phyloP scores from a whole-genome alignment of 345 rosid genomes.

The Ceriops tagal region DNA sequence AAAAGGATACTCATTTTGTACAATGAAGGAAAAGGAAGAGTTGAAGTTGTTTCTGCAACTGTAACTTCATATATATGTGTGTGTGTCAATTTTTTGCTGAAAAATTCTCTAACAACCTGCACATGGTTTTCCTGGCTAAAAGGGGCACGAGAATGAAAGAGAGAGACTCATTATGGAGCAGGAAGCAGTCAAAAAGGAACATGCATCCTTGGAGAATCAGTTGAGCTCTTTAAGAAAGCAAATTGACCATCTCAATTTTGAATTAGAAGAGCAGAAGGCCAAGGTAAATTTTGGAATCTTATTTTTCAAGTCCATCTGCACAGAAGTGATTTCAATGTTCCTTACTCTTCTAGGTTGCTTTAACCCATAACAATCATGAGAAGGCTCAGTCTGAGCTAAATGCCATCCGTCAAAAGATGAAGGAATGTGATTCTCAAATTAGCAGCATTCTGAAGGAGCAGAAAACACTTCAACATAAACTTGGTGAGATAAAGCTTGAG shows the following conservation, averaged over 20 bases:
- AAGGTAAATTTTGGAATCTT: slow-evolving; percentile 48
- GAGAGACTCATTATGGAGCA: slow-evolving; percentile 81
- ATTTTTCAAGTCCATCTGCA: neutral
- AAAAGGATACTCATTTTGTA: neutral
- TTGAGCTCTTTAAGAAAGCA: slow-evolving; percentile 55
- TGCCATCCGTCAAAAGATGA: slow-evolving; percentile 66
- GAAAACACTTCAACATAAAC: slow-evolving; percentile 63
- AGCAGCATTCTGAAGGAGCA: slow-evolving; percentile 63
- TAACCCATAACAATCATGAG: slow-evolving; percentile 48
- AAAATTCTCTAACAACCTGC: slow-evolving; percentile 12
- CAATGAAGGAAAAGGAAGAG: neutral
- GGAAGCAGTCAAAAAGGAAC: slow-evolving; percentile 69
- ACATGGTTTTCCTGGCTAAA: slow-evolving; percentile 21
- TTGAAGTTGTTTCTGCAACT: neutral
- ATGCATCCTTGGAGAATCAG: slow-evolving; percentile 70
- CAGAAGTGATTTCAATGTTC: slow-evolving; percentile 15
- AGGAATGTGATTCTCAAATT: slow-evolving; percentile 89
- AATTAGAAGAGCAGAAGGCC: slow-evolving; percentile 61
- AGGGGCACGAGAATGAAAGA: slow-evolving; percentile 74
- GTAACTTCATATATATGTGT: neutral
- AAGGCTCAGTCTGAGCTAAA: slow-evolving; percentile 66
- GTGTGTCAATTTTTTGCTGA: neutral
- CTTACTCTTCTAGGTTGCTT: slow-evolving; percentile 56
- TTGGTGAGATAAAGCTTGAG: slow-evolving; percentile 73
- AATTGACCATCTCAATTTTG: slow-evolving; percentile 52